These are phyloP conservation scores for Podila epicladia DNA, from an alignment of 192 early-diverging fungal genomes.

Conservation along the genomic window DNA sequence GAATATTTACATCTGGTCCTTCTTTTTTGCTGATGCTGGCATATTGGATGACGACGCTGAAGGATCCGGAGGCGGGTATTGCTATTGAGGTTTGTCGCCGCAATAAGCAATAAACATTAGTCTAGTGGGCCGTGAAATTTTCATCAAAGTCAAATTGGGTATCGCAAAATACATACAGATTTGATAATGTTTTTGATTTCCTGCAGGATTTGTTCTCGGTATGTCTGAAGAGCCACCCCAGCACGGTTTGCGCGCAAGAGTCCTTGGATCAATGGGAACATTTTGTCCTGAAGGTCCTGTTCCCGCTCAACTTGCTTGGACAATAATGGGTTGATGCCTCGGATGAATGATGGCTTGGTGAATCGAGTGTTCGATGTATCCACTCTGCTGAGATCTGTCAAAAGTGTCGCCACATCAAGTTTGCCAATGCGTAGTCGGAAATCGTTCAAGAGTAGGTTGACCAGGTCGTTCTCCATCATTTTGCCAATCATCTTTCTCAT, in stretches of 20 bases:
- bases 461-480: constrained; percentile 82
- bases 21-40: constrained; percentile 32
- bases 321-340: constrained; percentile 43
- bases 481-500: constrained; percentile 71
- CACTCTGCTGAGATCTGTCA: constrained; percentile 37
- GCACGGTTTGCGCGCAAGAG: constrained; percentile 80
- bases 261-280: constrained; percentile 82
- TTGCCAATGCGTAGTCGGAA: constrained; percentile 62
- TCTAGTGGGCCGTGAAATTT: not conserved
- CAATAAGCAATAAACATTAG: not conserved
- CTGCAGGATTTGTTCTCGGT: constrained; percentile 78
- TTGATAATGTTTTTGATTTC: constrained; percentile 84
- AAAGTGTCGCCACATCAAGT: constrained; percentile 55
- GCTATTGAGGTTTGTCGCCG: constrained; percentile 13
- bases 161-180: constrained; percentile 62
- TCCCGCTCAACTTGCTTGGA: constrained; percentile 40
- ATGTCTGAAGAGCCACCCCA: constrained; percentile 72
- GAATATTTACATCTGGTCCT: constrained; percentile 36
- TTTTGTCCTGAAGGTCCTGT: constrained; percentile 57
- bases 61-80: constrained; percentile 51
- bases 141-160: not conserved
- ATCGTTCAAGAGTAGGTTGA: constrained; percentile 69
- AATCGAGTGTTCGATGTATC: constrained; percentile 48
- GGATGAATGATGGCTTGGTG: constrained; percentile 36
- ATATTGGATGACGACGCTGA: constrained; percentile 2